A percentile compares a stretch with the other conserved stretches of the same genome.
These are phyloP conservation scores for Lentinula lateritia DNA, from an alignment of 768 basidiomycete genomes.

Conservation along the genomic window DNA sequence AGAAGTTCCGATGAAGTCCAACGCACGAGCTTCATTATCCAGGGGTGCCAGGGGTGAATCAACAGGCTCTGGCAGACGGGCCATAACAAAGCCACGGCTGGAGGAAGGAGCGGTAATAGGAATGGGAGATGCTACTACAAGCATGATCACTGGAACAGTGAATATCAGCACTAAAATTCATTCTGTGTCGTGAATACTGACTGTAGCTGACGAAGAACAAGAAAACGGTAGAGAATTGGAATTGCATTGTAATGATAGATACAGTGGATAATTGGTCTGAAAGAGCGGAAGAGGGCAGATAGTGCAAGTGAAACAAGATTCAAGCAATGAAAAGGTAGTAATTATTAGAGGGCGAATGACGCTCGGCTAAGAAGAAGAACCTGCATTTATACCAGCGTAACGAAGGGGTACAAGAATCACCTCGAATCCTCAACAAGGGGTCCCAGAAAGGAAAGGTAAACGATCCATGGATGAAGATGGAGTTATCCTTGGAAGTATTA, in stretches of 20 bases:
- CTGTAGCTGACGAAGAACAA: not conserved
- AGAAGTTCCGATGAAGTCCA: not conserved
- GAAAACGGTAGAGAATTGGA: not conserved
- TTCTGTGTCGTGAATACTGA: not conserved
- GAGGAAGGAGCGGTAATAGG: not conserved
- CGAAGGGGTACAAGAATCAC: not conserved
- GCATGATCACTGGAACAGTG: not conserved
- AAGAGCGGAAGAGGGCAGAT: not conserved
- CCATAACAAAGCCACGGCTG: not conserved
- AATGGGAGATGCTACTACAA: not conserved
- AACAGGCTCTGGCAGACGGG: constrained; percentile 2
- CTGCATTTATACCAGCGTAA: not conserved
- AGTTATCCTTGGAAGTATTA: not conserved
- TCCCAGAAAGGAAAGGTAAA: not conserved
- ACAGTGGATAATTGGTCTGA: not conserved
- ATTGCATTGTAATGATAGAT: not conserved
- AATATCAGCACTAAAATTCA: too few species aligned
- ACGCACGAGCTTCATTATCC: not conserved
- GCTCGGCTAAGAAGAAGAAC: not conserved
- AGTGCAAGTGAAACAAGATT: not conserved
- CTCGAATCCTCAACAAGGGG: not conserved
- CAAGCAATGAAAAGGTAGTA: not conserved
- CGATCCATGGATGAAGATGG: not conserved
- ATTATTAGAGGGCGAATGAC: not conserved
- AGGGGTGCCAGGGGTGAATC: not conserved